Conservation (phyloP, 2,329 filamentous ascomycete genomes). For the Aspergillus novofumigatus region DNA sequence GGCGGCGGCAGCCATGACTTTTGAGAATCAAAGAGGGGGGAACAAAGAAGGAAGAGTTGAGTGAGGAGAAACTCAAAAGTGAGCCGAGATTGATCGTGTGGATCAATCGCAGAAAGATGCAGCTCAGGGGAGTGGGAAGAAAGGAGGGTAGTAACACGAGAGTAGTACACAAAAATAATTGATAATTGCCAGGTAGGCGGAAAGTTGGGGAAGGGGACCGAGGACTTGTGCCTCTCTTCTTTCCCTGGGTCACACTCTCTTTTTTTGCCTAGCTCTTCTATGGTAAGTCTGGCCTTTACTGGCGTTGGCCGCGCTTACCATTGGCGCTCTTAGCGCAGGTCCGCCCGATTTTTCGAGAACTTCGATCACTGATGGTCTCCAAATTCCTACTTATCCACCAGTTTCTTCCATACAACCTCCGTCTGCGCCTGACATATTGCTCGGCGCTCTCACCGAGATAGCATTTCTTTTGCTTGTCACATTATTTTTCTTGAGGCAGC, state of each 20-base stretch:
- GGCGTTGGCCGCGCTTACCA: constrained; percentile 19
- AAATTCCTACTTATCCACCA: constrained; percentile 19
- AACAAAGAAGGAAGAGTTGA: constrained; percentile 6
- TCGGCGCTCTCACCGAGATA: not conserved
- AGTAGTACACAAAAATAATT: not conserved
- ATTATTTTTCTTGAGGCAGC: constrained; percentile 2
- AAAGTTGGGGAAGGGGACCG: not conserved
- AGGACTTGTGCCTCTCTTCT: not conserved
- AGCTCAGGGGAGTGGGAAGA: not conserved
- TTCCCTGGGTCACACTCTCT: not conserved
- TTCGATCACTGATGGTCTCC: constrained; percentile 7
- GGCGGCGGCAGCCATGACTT: constrained; percentile 34
- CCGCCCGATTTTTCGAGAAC: constrained; percentile 29
- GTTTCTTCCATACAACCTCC: constrained; percentile 7
- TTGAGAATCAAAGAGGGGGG: constrained; percentile 2
- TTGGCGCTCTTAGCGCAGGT: constrained; percentile 25
- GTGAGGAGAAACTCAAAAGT: constrained; percentile 3
- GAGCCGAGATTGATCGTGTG: not conserved
- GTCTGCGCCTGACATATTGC: not conserved
- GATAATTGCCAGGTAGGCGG: not conserved
- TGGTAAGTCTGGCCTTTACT: constrained; percentile 18
- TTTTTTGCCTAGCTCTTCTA: not conserved
- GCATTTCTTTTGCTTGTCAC: constrained; percentile 1
- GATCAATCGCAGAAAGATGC: not conserved
- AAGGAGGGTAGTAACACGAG: not conserved